Base-by-base conservation (phyloP, 305 asterid species). In the Nicotiana rustica region DNA sequence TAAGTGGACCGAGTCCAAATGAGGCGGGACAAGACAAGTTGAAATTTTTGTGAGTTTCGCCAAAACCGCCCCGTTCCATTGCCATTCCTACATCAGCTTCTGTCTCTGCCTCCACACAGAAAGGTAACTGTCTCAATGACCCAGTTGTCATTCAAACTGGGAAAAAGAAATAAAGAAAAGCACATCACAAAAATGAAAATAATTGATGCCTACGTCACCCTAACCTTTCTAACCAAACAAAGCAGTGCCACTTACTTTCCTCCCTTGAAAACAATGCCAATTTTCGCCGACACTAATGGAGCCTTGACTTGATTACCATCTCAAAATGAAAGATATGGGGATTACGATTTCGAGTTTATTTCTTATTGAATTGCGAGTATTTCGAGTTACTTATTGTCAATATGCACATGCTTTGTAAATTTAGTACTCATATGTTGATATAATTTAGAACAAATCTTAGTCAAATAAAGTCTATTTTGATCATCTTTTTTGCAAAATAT, bases 151-250 rank as follows among this genome's bases (percentile, higher is more conserved):
- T 33, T 66, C 44, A 13, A 31, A 31, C 5, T 56, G 6, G 18
- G 71, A 2, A 66, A 31, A 14, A 29, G 8, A 35, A 35, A 62
- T 15, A 67, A 67, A 33, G 6, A 33, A 15, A 2, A 67, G 5
- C 3, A 33, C 2, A 71, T 1, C 6, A 71, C 21, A 44, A 47
- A 5, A 57, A 13, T 71, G 19, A 33, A 71, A 71, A 33, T 44
- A 71, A 71, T 47, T 21, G 41, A 71, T 71, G 79, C 17, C 38
- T 47, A 71, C 79, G 61, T 71, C 61, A 71, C 61, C 29, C 60
- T 44, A 44, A 70, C 36, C 17, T 47, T 71, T 71, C 61, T 47
- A 21, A 47, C 18, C 36, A 71, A 12, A 47, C 36, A 70, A 47
- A 13, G 8, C 33, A 70, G 25, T 69, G 52, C 17, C 25, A 19